phyloP scores from a whole-genome alignment of 192 early-diverging fungal species.

The Oehlia diaphana region DNA sequence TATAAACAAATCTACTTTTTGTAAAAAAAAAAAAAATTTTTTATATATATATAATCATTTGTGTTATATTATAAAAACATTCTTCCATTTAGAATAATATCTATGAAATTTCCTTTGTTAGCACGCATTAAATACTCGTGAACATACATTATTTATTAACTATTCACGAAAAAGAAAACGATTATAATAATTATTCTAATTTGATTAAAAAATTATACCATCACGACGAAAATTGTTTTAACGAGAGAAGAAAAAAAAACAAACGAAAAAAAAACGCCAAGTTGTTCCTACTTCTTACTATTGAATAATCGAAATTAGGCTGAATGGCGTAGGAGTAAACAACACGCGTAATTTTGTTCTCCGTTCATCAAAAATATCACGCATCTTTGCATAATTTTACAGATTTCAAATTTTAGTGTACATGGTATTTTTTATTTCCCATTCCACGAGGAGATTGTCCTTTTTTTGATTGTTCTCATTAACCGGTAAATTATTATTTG shows the following conservation, averaged over 20 bases:
- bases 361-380: not conserved
- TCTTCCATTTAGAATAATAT: not conserved
- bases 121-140: not conserved
- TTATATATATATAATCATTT: not conserved
- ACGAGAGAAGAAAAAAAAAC: not conserved
- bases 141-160: not conserved
- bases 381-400: not conserved
- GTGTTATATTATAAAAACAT: not conserved
- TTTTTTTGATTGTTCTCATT: not conserved
- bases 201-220: not conserved
- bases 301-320: not conserved
- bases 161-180: not conserved
- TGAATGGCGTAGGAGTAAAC: not conserved
- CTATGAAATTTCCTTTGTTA: slow-evolving; percentile 1
- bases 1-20: not conserved
- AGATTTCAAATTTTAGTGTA: not conserved
- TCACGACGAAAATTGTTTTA: not conserved
- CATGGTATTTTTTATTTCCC: not conserved
- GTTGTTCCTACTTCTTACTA: not conserved
- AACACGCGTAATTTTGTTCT: not conserved
- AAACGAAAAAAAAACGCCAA: not conserved
- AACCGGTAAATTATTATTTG: not conserved
- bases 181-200: not conserved
- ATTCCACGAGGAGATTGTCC: not conserved
- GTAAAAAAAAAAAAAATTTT: too few relatives aligned